Base-by-base conservation (phyloP, 495 filamentous ascomycete species). In the Penicillium canariense region DNA sequence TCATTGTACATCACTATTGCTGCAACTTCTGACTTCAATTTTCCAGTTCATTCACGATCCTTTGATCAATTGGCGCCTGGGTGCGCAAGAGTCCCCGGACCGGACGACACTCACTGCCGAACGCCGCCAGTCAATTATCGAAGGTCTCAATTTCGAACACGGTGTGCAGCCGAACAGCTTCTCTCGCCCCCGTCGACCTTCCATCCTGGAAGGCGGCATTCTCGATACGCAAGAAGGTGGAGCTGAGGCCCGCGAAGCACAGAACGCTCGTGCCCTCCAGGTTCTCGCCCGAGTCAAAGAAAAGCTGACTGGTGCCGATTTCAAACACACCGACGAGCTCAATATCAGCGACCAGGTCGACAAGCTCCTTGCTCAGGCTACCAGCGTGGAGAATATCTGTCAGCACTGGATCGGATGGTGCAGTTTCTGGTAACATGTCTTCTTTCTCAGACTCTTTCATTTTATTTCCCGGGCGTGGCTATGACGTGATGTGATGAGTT, bases 381-480 rank as follows among this genome's bases (percentile, higher is more conserved):
- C 94, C 5, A 97, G 90, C 61, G 77, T 97, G 40, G 95, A 97
- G 78, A 97, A 97, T 73, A 79, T 99, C 52, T 97, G 95, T 66
- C 94, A 97, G 75, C 94, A 97, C 75, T 99, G 97, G 71, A 97
- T 97, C 54, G 94, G 93, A 49, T 95, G 91, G 90, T 96, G 90
- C 70, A 91, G 88, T 72, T 95, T 93, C 79, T 93, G 90, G 89
- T 95, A 71, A 10, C 26, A 38, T 51, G 8, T 53, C 44, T 44
- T 50, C 23, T 42, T 48, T 52, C 47, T 50, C 22, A 30, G 46
- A 40, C 52, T 60, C 55, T 59, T 42, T 34, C 25, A 14, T 34
- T 55, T 54, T 49, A 54, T 15, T 34, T 25, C 10, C 22, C 26
- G 27, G 55, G 57, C 34, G 32, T 54, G 38, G 11, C 49, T 57